Conservation (phyloP, 345 rosid species). For the Ceriops zippeliana region DNA sequence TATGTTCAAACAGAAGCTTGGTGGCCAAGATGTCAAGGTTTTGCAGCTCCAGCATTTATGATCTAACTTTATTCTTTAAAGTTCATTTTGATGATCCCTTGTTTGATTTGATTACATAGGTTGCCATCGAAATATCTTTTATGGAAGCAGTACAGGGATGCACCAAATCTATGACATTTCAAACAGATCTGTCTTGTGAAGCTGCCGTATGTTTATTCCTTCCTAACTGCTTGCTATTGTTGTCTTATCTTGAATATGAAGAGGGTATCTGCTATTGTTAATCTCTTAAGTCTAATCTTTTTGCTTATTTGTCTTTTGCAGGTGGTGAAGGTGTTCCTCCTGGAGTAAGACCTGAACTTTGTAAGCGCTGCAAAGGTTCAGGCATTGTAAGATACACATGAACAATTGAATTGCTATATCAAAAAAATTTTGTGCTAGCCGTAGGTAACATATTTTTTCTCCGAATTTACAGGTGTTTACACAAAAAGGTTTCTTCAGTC, state of each 20-base stretch:
- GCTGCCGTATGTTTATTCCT: conserved; percentile 63
- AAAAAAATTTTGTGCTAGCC: background rate
- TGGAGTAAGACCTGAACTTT: conserved; percentile 87
- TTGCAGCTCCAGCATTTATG: conserved; percentile 7
- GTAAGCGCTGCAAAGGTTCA: conserved; percentile 77
- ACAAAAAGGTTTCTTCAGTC: conserved; percentile 62
- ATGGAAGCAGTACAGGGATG: conserved; percentile 99
- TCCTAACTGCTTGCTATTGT: conserved; percentile 1
- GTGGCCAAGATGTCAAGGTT: conserved; percentile 96
- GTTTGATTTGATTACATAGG: conserved; percentile 37
- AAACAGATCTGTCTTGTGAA: conserved; percentile 80
- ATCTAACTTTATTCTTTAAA: background rate
- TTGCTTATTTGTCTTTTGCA: conserved; percentile 22
- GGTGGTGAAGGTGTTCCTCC: conserved; percentile 99
- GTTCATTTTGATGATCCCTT: conserved; percentile 8
- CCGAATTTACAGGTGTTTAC: conserved; percentile 42
- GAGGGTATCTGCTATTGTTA: too few species aligned
- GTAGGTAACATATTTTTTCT: conserved; percentile 6
- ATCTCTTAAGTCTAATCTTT: background rate
- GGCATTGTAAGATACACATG: conserved; percentile 68
- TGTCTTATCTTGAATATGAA: too few species aligned
- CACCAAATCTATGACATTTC: conserved; percentile 71
- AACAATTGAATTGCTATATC: background rate
- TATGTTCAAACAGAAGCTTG: conserved; percentile 56
- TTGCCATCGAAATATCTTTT: conserved; percentile 80